These are phyloP conservation scores for Phytophthora tubulina DNA, from an alignment of 352 stramenopile species.

Conservation along the genomic window DNA sequence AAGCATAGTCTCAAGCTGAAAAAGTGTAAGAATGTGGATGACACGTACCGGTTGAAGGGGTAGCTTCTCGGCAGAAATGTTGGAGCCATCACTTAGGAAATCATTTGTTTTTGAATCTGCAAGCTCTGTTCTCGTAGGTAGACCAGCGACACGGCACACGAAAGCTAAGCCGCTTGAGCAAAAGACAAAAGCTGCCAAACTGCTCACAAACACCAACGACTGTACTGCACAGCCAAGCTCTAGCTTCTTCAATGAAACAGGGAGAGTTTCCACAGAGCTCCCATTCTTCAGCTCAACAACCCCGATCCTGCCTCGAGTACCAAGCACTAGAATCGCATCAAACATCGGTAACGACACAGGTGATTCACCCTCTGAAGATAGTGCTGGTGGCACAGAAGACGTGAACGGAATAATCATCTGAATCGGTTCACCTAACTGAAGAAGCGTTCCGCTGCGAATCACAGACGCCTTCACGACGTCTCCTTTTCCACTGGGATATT, in stretches of 20 bases:
- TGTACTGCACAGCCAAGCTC: slow-evolving; percentile 31
- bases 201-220: slow-evolving; percentile 41
- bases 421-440: slow-evolving; percentile 45
- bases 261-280: slow-evolving; percentile 6
- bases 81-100: neutral
- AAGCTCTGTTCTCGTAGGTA: slow-evolving; percentile 11
- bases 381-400: neutral
- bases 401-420: slow-evolving; percentile 47
- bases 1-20: neutral
- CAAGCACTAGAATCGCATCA: slow-evolving; percentile 38
- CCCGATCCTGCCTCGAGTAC: slow-evolving; percentile 26
- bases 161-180: slow-evolving; percentile 40
- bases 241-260: slow-evolving; percentile 26
- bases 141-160: slow-evolving; percentile 29
- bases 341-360: neutral
- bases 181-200: slow-evolving; percentile 46
- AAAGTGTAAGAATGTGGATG: neutral
- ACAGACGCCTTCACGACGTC: slow-evolving; percentile 21
- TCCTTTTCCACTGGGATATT: slow-evolving; percentile 10
- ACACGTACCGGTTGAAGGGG: slow-evolving; percentile 40
- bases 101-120: neutral
- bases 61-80: slow-evolving; percentile 36
- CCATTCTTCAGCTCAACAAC: slow-evolving; percentile 15
- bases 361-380: neutral
- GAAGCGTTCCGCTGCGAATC: slow-evolving; percentile 25